Evolutionary conservation across 768 basidiomycete genomes (phyloP), one percentile per base, ranked within the genome.

Genomic region (Collybiopsis confluens): DNA sequence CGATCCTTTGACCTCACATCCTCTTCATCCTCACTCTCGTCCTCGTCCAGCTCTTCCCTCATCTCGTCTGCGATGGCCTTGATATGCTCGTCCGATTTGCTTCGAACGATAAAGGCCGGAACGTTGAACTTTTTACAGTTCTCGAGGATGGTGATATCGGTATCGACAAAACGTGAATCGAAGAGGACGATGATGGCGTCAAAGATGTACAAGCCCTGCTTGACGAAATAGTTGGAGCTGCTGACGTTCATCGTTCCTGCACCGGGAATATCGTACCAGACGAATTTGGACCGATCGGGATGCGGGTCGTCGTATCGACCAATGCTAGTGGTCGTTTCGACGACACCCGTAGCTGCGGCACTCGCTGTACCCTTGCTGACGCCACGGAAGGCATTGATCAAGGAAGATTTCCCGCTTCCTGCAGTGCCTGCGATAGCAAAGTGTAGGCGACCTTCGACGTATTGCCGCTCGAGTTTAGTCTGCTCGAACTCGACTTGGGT

Each of bases 191-290:
- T 33, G 51, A 71, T 64, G 20, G 60, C 66, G 49, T 72, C 70
- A 35, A 72, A 71, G 45, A 68, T 61, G n/a, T 69, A 72, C 15
- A 72, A 66, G 1, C 70, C 70, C 36, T 70, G 66, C 5, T 61
- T 45, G 24, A 70, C 65, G 58, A 72, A 72, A 45, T 72, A 72
- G 18, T 68, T 59, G 65, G 66, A 69, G 47, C 65, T 66, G 8
- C 59, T 58, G 28, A 66, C 62, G 24, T 52, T 62, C 18, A 64
- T 6, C 3, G 70, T 72, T 9, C 68, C 68, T 13, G 70, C 68
- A 11, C 70, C 71, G 0, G 70, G 70, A n/a, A 70, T 44, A 38
- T 72, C 71, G n/a, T 66, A 72, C 70, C 70, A 72, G 43, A 65
- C 62, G 56, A 66, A 61, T 0, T 38, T 35, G 33, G 60, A 63